Base-by-base conservation (phyloP, 106 monocot genomes). In the Dioscorea zingiberensis region DNA sequence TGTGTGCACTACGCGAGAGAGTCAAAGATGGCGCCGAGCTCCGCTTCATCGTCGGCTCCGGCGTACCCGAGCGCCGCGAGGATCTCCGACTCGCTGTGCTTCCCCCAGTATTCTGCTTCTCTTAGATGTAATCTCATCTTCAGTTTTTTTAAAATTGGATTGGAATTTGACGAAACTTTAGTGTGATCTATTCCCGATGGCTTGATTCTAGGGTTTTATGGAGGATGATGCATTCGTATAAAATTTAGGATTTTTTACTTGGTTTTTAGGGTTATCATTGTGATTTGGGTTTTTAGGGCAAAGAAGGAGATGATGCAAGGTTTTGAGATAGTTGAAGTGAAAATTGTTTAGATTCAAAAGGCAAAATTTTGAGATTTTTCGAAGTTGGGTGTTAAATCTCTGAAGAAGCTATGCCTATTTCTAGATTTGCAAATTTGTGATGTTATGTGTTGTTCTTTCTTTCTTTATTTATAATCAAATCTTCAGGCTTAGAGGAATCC, bases 11-110 rank as follows among this genome's bases (percentile, higher is more conserved):
- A n/a, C n/a, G n/a, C n/a, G n/a, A 17, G 29, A 44, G 62, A 12
- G 17, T 16, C 38, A 25, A 55, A 38, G 53, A 29, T 45, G 15
- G n/a, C 49, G 44, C 25, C 21, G n/a, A 28, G 32, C 45, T 75
- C 75, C 27, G 19, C 65, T 9, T 68, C 68, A 38, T 6, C 38
- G 21, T 19, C 67, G 12, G 19, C 59, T 0, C 70, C 78, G 8
- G 46, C 81, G 58, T 87, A 87, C 57, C 86, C 86, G 19, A 87
- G 84, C 73, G 83, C 83, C 7, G 82, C 85, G 25, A 91, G 79
- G 78, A 68, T 91, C 32, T 77, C 94, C n/a, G 94, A 95, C 68
- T 95, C 94, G 29, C 71, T 26, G 18, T 95, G 94, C 80, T 91
- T 85, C 60, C 65, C 87, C 1, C 85, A 95, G 78, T 95, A 95